Percentiles rank a stretch among this genome's conserved stretches.
Conservation (phyloP, 2,329 filamentous ascomycete species). For the Aspergillus alliaceus region DNA sequence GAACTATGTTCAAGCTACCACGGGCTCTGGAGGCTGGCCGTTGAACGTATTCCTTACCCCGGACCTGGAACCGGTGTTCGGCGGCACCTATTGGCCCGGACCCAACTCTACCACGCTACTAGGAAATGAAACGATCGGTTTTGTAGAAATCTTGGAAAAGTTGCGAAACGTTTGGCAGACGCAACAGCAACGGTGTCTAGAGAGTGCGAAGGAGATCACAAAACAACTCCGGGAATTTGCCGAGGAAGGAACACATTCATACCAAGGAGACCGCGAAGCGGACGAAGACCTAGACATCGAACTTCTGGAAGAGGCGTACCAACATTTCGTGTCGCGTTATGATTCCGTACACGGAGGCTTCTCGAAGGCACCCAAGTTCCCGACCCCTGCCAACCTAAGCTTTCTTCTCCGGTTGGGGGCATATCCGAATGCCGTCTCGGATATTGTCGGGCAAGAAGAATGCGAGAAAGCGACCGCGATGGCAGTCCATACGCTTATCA, state of each 20-base stretch:
- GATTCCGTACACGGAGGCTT: constrained; percentile 81
- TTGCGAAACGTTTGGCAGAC: constrained; percentile 73
- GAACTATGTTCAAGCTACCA: constrained; percentile 96
- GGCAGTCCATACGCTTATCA: constrained; percentile 75
- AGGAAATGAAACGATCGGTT: constrained; percentile 67
- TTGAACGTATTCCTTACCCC: constrained; percentile 96
- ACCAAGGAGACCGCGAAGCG: constrained; percentile 44
- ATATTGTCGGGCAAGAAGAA: constrained; percentile 84
- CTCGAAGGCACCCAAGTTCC: constrained; percentile 78
- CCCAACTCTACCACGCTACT: constrained; percentile 59
- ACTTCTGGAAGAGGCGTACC: constrained; percentile 84
- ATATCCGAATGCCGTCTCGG: constrained; percentile 70
- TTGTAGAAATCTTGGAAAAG: constrained; percentile 79
- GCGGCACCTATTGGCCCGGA: constrained; percentile 92
- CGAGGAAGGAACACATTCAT: constrained; percentile 71
- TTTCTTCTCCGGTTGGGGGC: constrained; percentile 75
- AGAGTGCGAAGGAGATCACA: constrained; percentile 80
- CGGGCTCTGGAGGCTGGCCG: constrained; percentile 87
- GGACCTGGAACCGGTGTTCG: constrained; percentile 89
- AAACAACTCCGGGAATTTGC: constrained; percentile 82
- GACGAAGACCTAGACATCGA: constrained; percentile 82
- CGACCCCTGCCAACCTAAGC: constrained; percentile 79
- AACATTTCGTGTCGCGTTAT: constrained; percentile 76
- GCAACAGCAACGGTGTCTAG: constrained; percentile 77
- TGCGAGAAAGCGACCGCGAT: constrained; percentile 73